These are phyloP conservation scores for Diaporthe vexans DNA, from an alignment of 2,329 filamentous ascomycete genomes.

Conservation along the genomic window DNA sequence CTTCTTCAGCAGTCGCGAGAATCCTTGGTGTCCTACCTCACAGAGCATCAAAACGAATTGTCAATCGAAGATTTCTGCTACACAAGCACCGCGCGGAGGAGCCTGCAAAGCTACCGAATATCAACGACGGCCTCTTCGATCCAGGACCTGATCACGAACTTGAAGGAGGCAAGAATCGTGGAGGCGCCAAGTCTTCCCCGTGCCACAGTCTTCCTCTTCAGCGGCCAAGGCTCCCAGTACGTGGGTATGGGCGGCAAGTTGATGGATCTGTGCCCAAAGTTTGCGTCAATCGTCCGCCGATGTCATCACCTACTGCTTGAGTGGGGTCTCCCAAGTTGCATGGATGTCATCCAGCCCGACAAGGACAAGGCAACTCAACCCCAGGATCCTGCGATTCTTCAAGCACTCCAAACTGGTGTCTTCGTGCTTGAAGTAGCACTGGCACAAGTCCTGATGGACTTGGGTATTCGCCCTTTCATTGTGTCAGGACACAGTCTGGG, in stretches of 20 bases:
- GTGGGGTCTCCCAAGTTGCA: constrained; percentile 50
- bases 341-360: constrained; percentile 56
- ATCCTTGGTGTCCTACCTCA: constrained; percentile 46
- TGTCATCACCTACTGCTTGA: constrained; percentile 39
- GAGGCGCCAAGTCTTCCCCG: constrained; percentile 44
- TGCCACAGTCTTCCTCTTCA: constrained; percentile 57
- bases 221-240: constrained; percentile 58
- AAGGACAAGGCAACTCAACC: constrained; percentile 52
- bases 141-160: constrained; percentile 42
- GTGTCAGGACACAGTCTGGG: constrained; percentile 56
- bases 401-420: constrained; percentile 54
- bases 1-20: constrained; percentile 45
- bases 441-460: constrained; percentile 55
- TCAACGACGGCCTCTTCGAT: constrained; percentile 46
- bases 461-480: constrained; percentile 59
- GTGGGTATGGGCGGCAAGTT: constrained; percentile 49
- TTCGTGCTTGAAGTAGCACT: constrained; percentile 58
- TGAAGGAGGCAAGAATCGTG: constrained; percentile 42
- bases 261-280: constrained; percentile 2
- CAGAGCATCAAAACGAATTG: constrained; percentile 53
- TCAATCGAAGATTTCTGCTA: constrained; percentile 60
- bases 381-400: constrained; percentile 24
- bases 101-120: constrained; percentile 51
- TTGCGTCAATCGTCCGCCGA: neutral
- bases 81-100: constrained; percentile 65